These are phyloP conservation scores for Nicotiana paniculata DNA, from an alignment of 257 asterid genomes.

Conservation along the genomic window DNA sequence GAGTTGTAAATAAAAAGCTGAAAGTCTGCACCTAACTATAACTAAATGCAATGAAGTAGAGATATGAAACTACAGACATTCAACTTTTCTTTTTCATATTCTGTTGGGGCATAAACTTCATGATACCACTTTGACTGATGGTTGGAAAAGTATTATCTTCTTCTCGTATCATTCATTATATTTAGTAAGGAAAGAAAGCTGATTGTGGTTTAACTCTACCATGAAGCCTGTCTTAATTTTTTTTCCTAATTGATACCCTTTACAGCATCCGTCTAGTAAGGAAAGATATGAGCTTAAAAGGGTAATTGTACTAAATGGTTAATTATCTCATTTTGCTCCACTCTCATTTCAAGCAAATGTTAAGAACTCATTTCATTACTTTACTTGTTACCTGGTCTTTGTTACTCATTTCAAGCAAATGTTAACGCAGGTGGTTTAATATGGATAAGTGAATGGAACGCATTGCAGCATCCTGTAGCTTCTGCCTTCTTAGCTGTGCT, in stretches of 20 bases:
- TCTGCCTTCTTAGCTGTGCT: slow-evolving; percentile 71
- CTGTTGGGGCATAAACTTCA: not conserved
- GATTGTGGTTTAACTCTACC: not conserved
- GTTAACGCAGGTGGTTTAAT: slow-evolving; percentile 61
- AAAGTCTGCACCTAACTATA: not conserved
- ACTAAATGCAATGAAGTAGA: not conserved
- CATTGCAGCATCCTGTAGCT: slow-evolving; percentile 86
- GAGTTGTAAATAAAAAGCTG: not conserved
- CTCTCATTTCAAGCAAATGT: slow-evolving; percentile 16
- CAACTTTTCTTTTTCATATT: not conserved
- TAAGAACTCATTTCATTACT: too few species aligned
- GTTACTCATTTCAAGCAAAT: slow-evolving; percentile 14
- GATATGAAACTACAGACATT: not conserved
- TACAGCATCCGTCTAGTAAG: not conserved
- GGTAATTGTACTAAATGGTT: not conserved
- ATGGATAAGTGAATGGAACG: slow-evolving; percentile 84
- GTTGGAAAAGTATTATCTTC: not conserved
- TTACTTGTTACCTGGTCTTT: not conserved
- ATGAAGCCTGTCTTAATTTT: not conserved
- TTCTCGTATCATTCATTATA: not conserved
- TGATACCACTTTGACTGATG: not conserved
- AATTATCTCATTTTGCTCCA: not conserved
- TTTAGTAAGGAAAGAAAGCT: not conserved
- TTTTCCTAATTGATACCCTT: not conserved
- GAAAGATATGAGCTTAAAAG: not conserved